A percentile compares a stretch with the other conserved stretches of the same genome.
These are phyloP conservation scores for Plasmopara muralis DNA, from an alignment of 352 stramenopile genomes.

Conservation along the genomic window DNA sequence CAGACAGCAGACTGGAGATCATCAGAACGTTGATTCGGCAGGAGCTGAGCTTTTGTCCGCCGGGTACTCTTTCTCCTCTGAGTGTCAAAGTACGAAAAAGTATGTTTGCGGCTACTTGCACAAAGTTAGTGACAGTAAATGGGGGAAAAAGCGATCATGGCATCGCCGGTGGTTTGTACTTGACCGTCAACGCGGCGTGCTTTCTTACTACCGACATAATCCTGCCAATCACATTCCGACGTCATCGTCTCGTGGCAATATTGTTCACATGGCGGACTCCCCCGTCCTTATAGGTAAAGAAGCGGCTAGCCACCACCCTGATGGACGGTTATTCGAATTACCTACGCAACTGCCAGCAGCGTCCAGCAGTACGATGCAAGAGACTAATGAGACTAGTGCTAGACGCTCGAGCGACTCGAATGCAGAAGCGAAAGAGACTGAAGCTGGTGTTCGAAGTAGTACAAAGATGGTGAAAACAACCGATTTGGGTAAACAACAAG, in stretches of 20 bases:
- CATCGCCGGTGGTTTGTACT: constrained; percentile 83
- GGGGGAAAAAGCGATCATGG: constrained; percentile 73
- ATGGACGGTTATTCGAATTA: constrained; percentile 14
- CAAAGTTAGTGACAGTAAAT: constrained; percentile 84
- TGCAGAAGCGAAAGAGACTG: constrained; percentile 21
- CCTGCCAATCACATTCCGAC: constrained; percentile 59
- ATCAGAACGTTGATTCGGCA: constrained; percentile 23
- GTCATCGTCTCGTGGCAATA: constrained; percentile 50
- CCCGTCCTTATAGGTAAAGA: constrained; percentile 17
- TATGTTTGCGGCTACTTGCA: constrained; percentile 80
- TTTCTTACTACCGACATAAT: constrained; percentile 82
- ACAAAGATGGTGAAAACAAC: constrained; percentile 11
- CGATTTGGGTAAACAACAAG: constrained; percentile 10
- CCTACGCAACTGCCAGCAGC: neutral
- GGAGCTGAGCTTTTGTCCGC: constrained; percentile 32
- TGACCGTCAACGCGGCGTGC: constrained; percentile 57
- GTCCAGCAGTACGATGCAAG: constrained; percentile 2
- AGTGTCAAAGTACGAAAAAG: constrained; percentile 71
- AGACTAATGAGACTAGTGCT: constrained; percentile 7
- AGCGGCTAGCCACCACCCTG: constrained; percentile 1
- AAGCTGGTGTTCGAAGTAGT: constrained; percentile 9
- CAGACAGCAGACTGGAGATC: constrained; percentile 11
- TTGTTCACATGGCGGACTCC: constrained; percentile 62
- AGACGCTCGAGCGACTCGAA: constrained; percentile 3
- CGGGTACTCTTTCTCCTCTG: constrained; percentile 64